Evolutionary conservation across 1,139 yeast species (phyloP), one percentile per base, ranked within the genome.

Genomic region (Scheffersomyces titani): DNA sequence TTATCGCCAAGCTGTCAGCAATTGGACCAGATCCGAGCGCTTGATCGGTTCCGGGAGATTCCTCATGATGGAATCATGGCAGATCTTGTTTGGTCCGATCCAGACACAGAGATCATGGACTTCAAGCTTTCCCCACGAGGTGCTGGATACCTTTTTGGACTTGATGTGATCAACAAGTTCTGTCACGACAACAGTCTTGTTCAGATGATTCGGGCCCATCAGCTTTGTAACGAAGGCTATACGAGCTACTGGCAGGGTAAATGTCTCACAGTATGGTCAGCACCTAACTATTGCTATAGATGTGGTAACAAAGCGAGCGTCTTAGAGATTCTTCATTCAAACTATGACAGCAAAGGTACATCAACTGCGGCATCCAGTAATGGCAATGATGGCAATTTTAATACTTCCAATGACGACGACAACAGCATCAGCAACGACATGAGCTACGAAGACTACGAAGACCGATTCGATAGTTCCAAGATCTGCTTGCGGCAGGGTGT

Each of bases 51-150:
- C 72, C 85, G 86, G 62, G 99, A 96, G 70, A 92, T 94, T 30
- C 99, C 99, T 0, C 99, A 96, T 66, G 99, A 94, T 70, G 99
- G 99, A 0, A 97, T 97, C 40, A 96, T 94, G 98, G 98, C 99
- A 0, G 99, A 94, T 71, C 77, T 94, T 57, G 98, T 94, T 19
- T 94, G 99, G 99, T 89, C 97, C 13, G 99, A 94, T 67, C 99
- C 99, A 0, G 99, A 96, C 69, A 92, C 91, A 46, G 90, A 88
- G 58, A 83, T 89, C 55, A 78, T 87, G 57, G 96, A 92, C 67
- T 96, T 94, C 71, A 88, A 92, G 61, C 82, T 94, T 45, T 88
- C 96, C 18, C 97, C 99, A 2, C 76, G 99, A 68, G 99, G 99
- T 48, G 99, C 99, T 6, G 99, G 99, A 7, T 96, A 93, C 73